Evolutionary conservation across 306 rosid species (phyloP).

Genomic region (Fragaria vesca): DNA sequence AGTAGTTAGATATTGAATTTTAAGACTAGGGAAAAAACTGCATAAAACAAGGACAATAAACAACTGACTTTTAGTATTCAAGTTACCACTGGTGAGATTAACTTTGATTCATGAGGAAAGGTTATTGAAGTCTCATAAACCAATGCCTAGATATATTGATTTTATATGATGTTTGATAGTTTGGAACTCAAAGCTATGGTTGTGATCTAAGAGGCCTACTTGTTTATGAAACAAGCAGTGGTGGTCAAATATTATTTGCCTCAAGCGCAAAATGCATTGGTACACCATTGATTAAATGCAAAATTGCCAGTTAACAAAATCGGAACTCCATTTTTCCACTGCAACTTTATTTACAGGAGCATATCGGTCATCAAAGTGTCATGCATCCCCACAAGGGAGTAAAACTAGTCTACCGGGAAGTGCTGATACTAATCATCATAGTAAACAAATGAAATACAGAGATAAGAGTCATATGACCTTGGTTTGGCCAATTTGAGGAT

Average conservation of each 20-base stretch:
- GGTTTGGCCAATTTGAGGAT: constrained; percentile 62
- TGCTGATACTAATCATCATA: background rate
- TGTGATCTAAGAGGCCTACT: background rate
- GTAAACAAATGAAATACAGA: background rate
- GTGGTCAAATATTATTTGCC: background rate
- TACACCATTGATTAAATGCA: background rate
- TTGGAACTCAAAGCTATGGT: background rate
- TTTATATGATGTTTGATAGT: no score
- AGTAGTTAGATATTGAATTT: background rate
- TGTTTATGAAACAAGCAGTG: background rate
- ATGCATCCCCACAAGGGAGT: background rate
- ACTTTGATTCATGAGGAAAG: background rate
- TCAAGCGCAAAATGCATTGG: background rate
- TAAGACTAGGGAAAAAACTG: background rate
- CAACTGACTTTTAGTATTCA: background rate
- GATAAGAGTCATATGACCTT: constrained; percentile 27
- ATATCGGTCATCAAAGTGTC: background rate
- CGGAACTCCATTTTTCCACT: background rate
- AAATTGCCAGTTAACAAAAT: background rate
- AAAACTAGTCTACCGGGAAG: background rate
- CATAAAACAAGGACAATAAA: background rate
- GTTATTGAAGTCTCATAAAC: no score
- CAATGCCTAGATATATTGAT: background rate
- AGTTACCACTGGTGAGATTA: background rate
- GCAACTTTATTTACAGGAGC: background rate